Percentiles rank a stretch among this genome's conserved stretches.
Evolutionary conservation across 495 filamentous ascomycete genomes (phyloP).

Genomic region (Amniculicola lignicola): DNA sequence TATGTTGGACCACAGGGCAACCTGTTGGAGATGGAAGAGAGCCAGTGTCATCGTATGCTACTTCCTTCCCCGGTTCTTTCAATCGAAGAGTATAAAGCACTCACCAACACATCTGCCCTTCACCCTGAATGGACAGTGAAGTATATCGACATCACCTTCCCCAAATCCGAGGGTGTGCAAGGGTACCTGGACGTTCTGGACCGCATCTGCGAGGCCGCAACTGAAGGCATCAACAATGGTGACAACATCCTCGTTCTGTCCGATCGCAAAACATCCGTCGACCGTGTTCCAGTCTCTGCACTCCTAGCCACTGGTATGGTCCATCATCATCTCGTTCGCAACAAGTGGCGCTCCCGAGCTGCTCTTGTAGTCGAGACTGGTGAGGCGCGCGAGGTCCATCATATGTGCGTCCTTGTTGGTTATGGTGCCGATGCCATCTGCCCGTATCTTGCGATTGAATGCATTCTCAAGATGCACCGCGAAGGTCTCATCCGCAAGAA

Average conservation of each 20-base stretch:
- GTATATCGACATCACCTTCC: conserved; percentile 95
- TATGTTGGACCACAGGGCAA: conserved; percentile 98
- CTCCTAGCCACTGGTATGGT: conserved; percentile 91
- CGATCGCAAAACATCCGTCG: conserved; percentile 79
- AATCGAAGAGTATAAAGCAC: conserved; percentile 84
- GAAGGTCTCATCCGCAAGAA: conserved; percentile 92
- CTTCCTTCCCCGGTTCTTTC: conserved; percentile 90
- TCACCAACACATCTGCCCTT: conserved; percentile 73
- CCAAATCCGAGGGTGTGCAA: conserved; percentile 76
- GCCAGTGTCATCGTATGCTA: conserved; percentile 82
- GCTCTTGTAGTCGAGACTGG: conserved; percentile 91
- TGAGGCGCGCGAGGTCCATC: conserved; percentile 96
- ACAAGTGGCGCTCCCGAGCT: conserved; percentile 90
- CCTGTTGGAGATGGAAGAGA: conserved; percentile 87
- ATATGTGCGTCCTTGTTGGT: conserved; percentile 95
- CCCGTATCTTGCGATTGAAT: conserved; percentile 96
- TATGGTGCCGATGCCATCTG: conserved; percentile 97
- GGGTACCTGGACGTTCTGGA: conserved; percentile 91
- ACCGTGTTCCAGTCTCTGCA: conserved; percentile 83
- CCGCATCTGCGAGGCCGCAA: conserved; percentile 81
- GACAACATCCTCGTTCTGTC: conserved; percentile 89
- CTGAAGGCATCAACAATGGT: conserved; percentile 76
- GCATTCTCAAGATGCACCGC: conserved; percentile 96
- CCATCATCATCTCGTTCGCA: conserved; percentile 94
- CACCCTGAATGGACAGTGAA: conserved; percentile 85